Evolutionary conservation across 306 rosid genomes (phyloP).

Genomic region (Vigna trinervia): DNA sequence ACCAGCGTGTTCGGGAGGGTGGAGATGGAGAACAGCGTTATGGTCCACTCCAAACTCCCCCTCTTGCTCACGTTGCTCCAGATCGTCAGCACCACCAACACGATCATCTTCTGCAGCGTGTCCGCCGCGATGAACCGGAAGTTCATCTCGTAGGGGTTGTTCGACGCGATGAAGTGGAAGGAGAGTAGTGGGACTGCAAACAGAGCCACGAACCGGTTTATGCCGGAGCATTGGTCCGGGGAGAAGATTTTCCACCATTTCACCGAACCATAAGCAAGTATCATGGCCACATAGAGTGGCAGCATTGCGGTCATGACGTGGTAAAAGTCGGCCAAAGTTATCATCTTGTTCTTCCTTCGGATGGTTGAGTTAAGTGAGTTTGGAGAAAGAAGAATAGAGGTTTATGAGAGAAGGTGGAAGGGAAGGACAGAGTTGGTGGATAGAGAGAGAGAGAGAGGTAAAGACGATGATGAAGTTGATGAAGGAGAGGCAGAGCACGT

Average conservation of each 20-base stretch:
- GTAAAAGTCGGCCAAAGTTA: slow-evolving; percentile 73
- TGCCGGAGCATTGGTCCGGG: slow-evolving; percentile 91
- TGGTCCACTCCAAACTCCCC: slow-evolving; percentile 88
- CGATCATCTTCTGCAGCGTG: slow-evolving; percentile 82
- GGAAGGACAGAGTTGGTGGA: too few relatives aligned
- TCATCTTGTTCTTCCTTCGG: slow-evolving; percentile 43
- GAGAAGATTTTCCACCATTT: slow-evolving; percentile 98
- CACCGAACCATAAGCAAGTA: slow-evolving; percentile 88
- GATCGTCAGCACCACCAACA: slow-evolving; percentile 53
- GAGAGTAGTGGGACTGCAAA: slow-evolving; percentile 93
- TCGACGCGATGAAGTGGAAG: slow-evolving; percentile 84
- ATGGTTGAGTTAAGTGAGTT: too few relatives aligned
- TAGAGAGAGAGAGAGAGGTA: too few relatives aligned
- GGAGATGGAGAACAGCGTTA: slow-evolving; percentile 82
- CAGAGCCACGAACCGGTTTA: slow-evolving; percentile 88
- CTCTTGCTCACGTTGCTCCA: slow-evolving; percentile 66
- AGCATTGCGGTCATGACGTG: slow-evolving; percentile 96
- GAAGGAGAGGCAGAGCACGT: slow-evolving; percentile 61
- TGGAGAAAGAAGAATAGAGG: slow-evolving; percentile 7
- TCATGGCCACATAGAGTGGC: slow-evolving; percentile 93
- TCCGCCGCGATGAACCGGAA: slow-evolving; percentile 81
- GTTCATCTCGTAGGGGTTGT: slow-evolving; percentile 88
- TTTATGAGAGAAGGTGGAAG: too few relatives aligned
- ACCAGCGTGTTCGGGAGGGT: slow-evolving; percentile 87
- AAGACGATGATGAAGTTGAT: background rate